A percentile compares a stretch with the other conserved stretches of the same genome.
Conservation (phyloP, 345 rosid species). For the Adansonia digitata region DNA sequence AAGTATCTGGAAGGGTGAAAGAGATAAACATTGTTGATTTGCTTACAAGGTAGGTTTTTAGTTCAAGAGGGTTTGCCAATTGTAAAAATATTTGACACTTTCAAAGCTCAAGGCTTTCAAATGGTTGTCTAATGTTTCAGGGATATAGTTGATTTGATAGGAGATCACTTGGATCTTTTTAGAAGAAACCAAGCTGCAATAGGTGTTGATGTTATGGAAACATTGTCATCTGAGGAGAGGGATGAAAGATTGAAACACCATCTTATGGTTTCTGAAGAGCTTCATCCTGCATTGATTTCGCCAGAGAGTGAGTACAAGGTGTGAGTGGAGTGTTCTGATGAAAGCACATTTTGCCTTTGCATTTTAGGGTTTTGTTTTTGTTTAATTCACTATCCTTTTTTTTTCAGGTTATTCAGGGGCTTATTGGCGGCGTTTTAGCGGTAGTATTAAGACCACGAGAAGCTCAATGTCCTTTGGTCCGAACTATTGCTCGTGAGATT, state of each 20-base stretch:
- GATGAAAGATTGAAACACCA: slow-evolving; percentile 88
- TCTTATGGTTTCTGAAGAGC: slow-evolving; percentile 81
- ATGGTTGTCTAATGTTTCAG: slow-evolving; percentile 42
- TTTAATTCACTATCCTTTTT: not conserved
- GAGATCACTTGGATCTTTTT: slow-evolving; percentile 85
- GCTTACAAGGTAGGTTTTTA: slow-evolving; percentile 57
- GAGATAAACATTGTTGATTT: slow-evolving; percentile 78
- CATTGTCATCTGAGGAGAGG: slow-evolving; percentile 80
- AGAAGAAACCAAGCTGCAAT: slow-evolving; percentile 87
- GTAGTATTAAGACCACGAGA: slow-evolving; percentile 82
- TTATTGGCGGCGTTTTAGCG: slow-evolving; percentile 78
- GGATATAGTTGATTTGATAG: slow-evolving; percentile 87
- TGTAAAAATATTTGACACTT: not conserved
- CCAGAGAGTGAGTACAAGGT: slow-evolving; percentile 99
- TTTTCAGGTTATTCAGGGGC: slow-evolving; percentile 69
- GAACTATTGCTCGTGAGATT: slow-evolving; percentile 87
- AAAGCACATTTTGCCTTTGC: not conserved
- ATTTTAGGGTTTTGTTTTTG: slow-evolving; percentile 9
- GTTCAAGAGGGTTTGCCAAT: not conserved
- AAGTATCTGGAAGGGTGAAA: slow-evolving; percentile 79
- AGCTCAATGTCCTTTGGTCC: slow-evolving; percentile 89
- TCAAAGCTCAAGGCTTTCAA: slow-evolving; percentile 11
- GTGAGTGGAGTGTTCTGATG: slow-evolving; percentile 42
- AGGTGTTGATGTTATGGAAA: slow-evolving; percentile 84
- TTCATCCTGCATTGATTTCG: slow-evolving; percentile 86